These are phyloP conservation scores for Acanthamoeba culbertsoni DNA, from an alignment of 208 protist genomes.

Conservation along the genomic window DNA sequence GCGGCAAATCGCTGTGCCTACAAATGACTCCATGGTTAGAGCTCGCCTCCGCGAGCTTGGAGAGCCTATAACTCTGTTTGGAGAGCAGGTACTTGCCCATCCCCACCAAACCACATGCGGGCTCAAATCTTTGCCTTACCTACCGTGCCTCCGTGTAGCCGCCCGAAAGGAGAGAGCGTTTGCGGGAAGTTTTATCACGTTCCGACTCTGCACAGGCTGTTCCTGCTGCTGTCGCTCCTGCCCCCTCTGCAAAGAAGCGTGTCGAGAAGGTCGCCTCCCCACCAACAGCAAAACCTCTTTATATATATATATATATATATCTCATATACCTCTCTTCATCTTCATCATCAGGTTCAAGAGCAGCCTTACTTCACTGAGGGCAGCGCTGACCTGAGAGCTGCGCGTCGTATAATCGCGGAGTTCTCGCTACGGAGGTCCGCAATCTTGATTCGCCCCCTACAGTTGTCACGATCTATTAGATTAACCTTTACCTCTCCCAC, in stretches of 20 bases:
- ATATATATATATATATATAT: background rate
- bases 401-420: slow-evolving; percentile 55
- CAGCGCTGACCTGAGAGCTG: slow-evolving; percentile 29
- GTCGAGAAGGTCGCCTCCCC: background rate
- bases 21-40: slow-evolving; percentile 76
- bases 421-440: slow-evolving; percentile 54
- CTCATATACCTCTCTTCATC: background rate
- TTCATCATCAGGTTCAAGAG: background rate
- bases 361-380: slow-evolving; percentile 77
- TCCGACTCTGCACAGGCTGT: slow-evolving; percentile 18
- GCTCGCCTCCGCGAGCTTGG: slow-evolving; percentile 70
- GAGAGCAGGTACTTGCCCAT: slow-evolving; percentile 60
- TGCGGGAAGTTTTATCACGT: slow-evolving; percentile 60
- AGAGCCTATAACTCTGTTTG: slow-evolving; percentile 81
- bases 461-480: background rate
- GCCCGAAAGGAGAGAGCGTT: slow-evolving; percentile 69
- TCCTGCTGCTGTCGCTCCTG: background rate
- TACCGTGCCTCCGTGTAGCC: background rate
- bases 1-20: slow-evolving; percentile 76
- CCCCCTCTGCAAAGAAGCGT: background rate
- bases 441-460: background rate
- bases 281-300: background rate
- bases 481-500: background rate
- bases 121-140: background rate
- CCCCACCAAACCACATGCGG: background rate